Percentiles rank a stretch among this genome's conserved stretches.
These are phyloP conservation scores for Leccinum longicurvipes DNA, from an alignment of 768 basidiomycete genomes.

Conservation along the genomic window DNA sequence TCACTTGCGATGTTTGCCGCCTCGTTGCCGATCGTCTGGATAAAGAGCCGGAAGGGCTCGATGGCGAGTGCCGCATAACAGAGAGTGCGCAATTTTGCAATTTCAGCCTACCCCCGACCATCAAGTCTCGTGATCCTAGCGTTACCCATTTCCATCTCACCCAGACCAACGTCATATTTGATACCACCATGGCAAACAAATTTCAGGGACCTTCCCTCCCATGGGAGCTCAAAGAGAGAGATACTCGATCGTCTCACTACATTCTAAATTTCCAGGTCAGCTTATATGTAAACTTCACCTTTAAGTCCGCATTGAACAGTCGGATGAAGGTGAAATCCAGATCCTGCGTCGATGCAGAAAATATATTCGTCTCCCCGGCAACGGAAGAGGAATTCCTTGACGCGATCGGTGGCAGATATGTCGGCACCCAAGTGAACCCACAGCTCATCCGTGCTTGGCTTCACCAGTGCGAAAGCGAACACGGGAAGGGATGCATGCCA, in stretches of 20 bases:
- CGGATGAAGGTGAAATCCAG: slow-evolving; percentile 5
- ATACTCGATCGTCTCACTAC: background rate
- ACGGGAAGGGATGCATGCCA: slow-evolving; percentile 5
- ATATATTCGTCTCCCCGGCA: background rate
- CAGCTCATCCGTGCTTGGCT: slow-evolving; percentile 16
- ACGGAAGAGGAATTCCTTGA: slow-evolving; percentile 3
- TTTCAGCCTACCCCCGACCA: slow-evolving; percentile 2
- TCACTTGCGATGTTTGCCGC: slow-evolving; percentile 9
- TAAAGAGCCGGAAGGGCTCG: slow-evolving; percentile 6
- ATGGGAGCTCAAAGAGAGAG: slow-evolving; percentile 7
- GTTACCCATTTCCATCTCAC: slow-evolving; percentile 18
- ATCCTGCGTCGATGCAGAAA: background rate
- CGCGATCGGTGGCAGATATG: slow-evolving; percentile 11
- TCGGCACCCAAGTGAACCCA: background rate
- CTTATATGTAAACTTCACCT: background rate
- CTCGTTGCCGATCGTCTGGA: slow-evolving; percentile 12
- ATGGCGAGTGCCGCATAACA: slow-evolving; percentile 1
- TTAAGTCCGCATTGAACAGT: background rate
- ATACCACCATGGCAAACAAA: background rate
- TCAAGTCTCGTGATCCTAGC: slow-evolving; percentile 2
- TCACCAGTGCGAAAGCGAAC: slow-evolving; percentile 12
- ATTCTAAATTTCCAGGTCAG: slow-evolving; percentile 12
- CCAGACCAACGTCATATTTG: slow-evolving; percentile 1
- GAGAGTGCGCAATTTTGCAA: slow-evolving; percentile 2
- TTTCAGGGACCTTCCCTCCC: slow-evolving; percentile 3